These are phyloP conservation scores for Sarocladium oryzae DNA, from an alignment of 2,329 filamentous ascomycete species.

Conservation along the genomic window DNA sequence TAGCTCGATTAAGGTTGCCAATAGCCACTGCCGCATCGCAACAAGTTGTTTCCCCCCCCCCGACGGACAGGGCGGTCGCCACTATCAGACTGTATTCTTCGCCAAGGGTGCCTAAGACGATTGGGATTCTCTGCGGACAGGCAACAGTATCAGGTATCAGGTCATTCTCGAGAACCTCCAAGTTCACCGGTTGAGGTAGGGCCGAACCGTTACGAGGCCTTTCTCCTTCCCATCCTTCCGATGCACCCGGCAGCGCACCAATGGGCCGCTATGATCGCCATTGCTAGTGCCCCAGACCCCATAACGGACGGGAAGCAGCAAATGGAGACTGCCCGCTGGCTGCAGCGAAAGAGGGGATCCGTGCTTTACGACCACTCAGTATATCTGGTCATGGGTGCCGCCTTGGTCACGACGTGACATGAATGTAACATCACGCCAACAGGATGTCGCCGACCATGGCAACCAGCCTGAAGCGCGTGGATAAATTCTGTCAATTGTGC, in stretches of 20 bases:
- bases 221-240: too few species aligned
- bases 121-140: background rate
- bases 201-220: too few species aligned
- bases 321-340: background rate
- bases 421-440: too few species aligned
- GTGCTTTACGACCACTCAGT: background rate
- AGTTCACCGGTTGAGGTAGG: too few species aligned
- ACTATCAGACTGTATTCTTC: background rate
- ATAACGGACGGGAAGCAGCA: background rate
- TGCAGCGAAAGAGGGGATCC: background rate
- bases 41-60: background rate
- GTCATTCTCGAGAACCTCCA: too few species aligned
- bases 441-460: too few species aligned
- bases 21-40: background rate
- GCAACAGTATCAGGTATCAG: too few species aligned
- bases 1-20: conserved; percentile 3
- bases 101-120: background rate
- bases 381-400: too few species aligned
- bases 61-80: background rate
- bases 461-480: background rate
- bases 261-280: background rate
- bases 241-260: too few species aligned
- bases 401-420: too few species aligned
- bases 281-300: background rate
- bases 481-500: background rate